Evolutionary conservation across 345 rosid genomes (phyloP), one percentile per base, ranked within the genome.

Genomic region (Dimocarpus longan): DNA sequence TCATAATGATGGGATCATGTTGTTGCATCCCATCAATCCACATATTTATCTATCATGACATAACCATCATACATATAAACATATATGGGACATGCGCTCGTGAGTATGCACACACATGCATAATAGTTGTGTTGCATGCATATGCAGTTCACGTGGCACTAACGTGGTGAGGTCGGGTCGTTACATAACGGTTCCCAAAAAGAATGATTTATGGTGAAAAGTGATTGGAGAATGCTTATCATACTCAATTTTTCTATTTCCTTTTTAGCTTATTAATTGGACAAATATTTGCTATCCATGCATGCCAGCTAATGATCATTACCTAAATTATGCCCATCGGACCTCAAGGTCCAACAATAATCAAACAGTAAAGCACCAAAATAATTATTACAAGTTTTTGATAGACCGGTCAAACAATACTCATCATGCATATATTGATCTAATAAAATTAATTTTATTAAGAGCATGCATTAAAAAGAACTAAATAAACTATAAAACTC

Each of bases 111-210:
- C 21, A n/a, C 68, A 44, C 68, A 68, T 57, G 56, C 77, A 82
- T 24, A 50, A 52, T 40, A 81, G 50, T 43, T 70, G 62, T 72
- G 44, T 79, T 71, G 70, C 84, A 78, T 70, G 82, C 79, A 71
- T 82, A 73, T 59, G 84, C 77, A 67, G 8, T 78, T 89, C 92
- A 84, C 89, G 84, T 89, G 87, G 84, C 79, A 43, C 74, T 66
- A 79, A 82, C 84, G 79, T 79, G 85, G 66, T 78, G 82, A 80
- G 85, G 87, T 82, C 84, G 77, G 83, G 75, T 71, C 80, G 21
- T 62, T 76, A 37, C 73, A 12, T 54, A 24, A 60, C 76, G 68
- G 50, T 75, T 80, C 79, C 85, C 70, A 44, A 43, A 66, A 8
- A 40, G 8, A 60, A 71, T 71, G 52, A 78, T 72, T 62, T 50